Percentiles rank a stretch among this genome's conserved stretches.
Conservation (phyloP, 2,329 filamentous ascomycete genomes). For the Lachnellula hyalina region DNA sequence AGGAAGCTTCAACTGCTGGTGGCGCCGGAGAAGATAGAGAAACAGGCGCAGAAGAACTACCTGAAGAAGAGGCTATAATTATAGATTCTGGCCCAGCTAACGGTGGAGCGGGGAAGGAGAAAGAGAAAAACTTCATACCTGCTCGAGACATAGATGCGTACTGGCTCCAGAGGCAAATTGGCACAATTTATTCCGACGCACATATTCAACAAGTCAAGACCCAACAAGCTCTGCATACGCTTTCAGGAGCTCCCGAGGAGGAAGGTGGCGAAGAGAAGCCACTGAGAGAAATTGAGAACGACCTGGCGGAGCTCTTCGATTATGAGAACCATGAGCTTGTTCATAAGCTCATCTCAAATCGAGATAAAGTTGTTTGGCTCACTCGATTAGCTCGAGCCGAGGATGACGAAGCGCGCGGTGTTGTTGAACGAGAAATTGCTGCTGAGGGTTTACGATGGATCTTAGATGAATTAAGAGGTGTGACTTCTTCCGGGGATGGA, state of each 20-base stretch:
- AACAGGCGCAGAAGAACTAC: slow-evolving; percentile 45
- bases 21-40: slow-evolving; percentile 43
- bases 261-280: slow-evolving; percentile 78
- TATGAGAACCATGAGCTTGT: slow-evolving; percentile 95
- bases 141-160: slow-evolving; percentile 94
- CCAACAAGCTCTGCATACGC: slow-evolving; percentile 71
- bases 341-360: slow-evolving; percentile 82
- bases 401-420: slow-evolving; percentile 67
- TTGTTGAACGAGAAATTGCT: slow-evolving; percentile 85
- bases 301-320: slow-evolving; percentile 96
- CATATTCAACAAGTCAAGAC: slow-evolving; percentile 94
- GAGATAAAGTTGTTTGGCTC: slow-evolving; percentile 93
- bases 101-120: slow-evolving; percentile 40
- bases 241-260: slow-evolving; percentile 69
- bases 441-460: slow-evolving; percentile 83
- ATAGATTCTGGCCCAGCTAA: slow-evolving; percentile 62
- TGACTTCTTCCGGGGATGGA: slow-evolving; percentile 51
- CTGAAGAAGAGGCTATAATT: slow-evolving; percentile 71
- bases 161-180: slow-evolving; percentile 93
- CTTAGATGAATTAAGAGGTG: slow-evolving; percentile 79
- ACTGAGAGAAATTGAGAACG: slow-evolving; percentile 92
- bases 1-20: slow-evolving; percentile 45
- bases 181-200: slow-evolving; percentile 80
- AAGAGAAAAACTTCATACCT: slow-evolving; percentile 60
- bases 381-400: slow-evolving; percentile 81